phyloP scores from a whole-genome alignment of 2,329 filamentous ascomycete species.

The Diaporthe sp. region DNA sequence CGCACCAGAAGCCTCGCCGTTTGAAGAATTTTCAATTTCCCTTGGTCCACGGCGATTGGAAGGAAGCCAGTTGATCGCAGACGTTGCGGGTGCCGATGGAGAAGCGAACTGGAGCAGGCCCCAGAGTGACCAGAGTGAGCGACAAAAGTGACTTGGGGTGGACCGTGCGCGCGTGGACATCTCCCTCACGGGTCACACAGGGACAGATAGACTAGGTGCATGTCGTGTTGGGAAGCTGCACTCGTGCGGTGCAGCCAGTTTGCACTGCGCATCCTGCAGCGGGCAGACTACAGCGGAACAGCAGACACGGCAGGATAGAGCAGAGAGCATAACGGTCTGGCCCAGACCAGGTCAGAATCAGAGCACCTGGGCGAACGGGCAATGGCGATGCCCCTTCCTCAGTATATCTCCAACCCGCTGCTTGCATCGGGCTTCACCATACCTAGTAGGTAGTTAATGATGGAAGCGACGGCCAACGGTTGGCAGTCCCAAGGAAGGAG shows the following conservation, averaged over 20 bases:
- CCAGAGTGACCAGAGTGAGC: background rate
- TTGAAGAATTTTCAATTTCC: background rate
- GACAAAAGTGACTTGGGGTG: background rate
- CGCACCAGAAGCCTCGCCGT: background rate
- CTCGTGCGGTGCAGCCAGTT: background rate
- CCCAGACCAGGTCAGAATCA: background rate
- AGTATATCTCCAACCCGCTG: background rate
- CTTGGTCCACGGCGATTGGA: background rate
- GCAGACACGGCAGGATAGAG: background rate
- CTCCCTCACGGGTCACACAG: background rate
- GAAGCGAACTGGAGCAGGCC: background rate
- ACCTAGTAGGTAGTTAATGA: no score
- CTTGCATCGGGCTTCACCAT: background rate
- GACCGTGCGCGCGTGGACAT: background rate
- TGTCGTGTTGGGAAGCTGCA: conserved; percentile 18
- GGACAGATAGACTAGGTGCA: background rate
- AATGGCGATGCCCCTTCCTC: conserved; percentile 9
- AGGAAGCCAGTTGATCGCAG: conserved; percentile 7
- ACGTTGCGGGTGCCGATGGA: conserved; percentile 8
- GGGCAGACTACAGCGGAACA: background rate
- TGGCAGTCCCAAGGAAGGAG: background rate
- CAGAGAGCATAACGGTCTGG: background rate
- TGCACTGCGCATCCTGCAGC: conserved; percentile 2
- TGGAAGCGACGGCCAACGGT: background rate
- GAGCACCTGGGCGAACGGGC: background rate